A percentile compares a stretch with the other conserved stretches of the same genome.
Evolutionary conservation across 179 eudicot species (phyloP).

Genomic region (Corrigiola litoralis): DNA sequence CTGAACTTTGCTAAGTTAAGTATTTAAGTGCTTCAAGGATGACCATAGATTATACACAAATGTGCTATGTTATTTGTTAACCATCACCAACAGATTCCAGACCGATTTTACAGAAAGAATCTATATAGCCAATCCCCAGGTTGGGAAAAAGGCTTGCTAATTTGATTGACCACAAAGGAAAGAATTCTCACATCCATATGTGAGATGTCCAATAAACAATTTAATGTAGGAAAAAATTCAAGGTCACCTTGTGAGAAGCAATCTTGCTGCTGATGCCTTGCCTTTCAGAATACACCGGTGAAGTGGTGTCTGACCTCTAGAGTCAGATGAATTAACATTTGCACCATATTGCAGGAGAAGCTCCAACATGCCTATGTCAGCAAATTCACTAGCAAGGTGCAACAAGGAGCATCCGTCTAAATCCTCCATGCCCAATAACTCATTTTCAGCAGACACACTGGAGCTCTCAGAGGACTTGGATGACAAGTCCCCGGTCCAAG

Average conservation of each 20-base stretch:
- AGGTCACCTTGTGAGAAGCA: constrained; percentile 72
- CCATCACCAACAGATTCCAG: too few relatives aligned
- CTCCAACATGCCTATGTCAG: constrained; percentile 96
- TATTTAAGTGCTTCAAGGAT: too few relatives aligned
- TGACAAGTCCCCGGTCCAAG: constrained; percentile 39
- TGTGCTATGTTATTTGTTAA: too few relatives aligned
- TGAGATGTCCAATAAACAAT: neutral
- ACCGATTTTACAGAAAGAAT: too few relatives aligned
- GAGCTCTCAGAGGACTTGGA: constrained; percentile 40
- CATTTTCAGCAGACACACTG: constrained; percentile 47
- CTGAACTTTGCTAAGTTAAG: too few relatives aligned
- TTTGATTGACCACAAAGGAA: neutral
- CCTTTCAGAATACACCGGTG: constrained; percentile 73
- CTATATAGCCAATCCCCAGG: too few relatives aligned
- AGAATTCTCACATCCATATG: neutral
- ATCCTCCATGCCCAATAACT: constrained; percentile 41
- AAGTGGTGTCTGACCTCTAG: constrained; percentile 72
- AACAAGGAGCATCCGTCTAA: constrained; percentile 81
- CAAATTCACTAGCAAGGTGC: constrained; percentile 87
- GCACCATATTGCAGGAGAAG: constrained; percentile 95
- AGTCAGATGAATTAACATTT: constrained; percentile 64
- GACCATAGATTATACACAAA: too few relatives aligned
- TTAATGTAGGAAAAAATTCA: neutral
- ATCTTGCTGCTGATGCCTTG: constrained; percentile 59
- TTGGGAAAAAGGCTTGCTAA: neutral